A percentile compares a stretch with the other conserved stretches of the same genome.
Conservation (phyloP, 2,329 filamentous ascomycete genomes). For the Verticillium klebahnii region DNA sequence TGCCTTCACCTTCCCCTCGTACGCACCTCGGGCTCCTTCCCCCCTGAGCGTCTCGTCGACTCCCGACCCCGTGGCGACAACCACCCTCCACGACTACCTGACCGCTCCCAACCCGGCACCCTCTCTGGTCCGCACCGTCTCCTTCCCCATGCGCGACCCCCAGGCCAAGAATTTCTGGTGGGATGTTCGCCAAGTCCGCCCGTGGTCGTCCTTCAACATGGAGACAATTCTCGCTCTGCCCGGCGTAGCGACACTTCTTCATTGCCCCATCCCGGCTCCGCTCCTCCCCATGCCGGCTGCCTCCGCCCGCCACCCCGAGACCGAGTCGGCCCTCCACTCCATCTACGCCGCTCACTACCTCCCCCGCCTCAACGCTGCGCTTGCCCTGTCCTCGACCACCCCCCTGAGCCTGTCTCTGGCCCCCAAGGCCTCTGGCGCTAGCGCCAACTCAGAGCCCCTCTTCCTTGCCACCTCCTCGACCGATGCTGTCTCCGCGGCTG, state of each 20-base stretch:
- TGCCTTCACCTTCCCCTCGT: conserved; percentile 42
- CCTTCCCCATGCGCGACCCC: conserved; percentile 61
- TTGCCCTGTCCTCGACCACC: conserved; percentile 67
- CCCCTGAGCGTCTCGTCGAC: conserved; percentile 34
- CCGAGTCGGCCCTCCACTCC: conserved; percentile 68
- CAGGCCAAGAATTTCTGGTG: conserved; percentile 88
- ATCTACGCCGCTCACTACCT: conserved; percentile 77
- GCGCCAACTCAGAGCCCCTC: conserved; percentile 46
- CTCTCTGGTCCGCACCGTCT: conserved; percentile 74
- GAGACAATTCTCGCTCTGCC: conserved; percentile 67
- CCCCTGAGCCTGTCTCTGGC: conserved; percentile 52
- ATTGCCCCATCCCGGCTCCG: conserved; percentile 58
- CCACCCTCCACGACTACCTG: conserved; percentile 73
- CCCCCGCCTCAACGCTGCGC: conserved; percentile 80
- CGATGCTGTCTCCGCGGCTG: conserved; percentile 50
- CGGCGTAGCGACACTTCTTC: conserved; percentile 67
- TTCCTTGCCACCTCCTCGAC: conserved; percentile 61
- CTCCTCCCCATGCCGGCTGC: conserved; percentile 56
- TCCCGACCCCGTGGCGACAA: conserved; percentile 48
- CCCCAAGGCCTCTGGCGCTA: conserved; percentile 25
- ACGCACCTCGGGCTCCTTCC: conserved; percentile 40
- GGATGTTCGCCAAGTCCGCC: conserved; percentile 83
- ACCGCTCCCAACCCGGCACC: conserved; percentile 77
- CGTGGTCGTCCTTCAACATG: conserved; percentile 77
- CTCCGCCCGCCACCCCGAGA: conserved; percentile 67